A percentile compares a stretch with the other conserved stretches of the same genome.
These are phyloP conservation scores for Curvularia spicifera DNA, from an alignment of 2,329 filamentous ascomycete species.

Conservation along the genomic window DNA sequence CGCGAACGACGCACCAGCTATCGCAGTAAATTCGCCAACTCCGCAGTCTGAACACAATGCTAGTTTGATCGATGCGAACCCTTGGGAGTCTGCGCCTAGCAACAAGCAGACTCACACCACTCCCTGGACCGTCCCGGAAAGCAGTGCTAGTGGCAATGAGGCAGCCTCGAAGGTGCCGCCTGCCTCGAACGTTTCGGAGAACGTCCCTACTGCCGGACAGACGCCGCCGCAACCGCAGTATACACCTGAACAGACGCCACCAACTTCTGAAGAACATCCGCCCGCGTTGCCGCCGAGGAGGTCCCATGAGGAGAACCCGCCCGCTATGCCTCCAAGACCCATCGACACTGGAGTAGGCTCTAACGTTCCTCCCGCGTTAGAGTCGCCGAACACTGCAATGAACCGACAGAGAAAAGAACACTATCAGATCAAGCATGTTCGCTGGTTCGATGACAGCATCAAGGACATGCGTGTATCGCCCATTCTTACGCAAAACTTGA, in stretches of 20 bases:
- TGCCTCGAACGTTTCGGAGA: conserved; percentile 35
- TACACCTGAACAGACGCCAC: conserved; percentile 11
- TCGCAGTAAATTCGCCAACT: conserved; percentile 34
- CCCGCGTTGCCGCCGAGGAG: conserved; percentile 44
- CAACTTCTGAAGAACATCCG: conserved; percentile 29
- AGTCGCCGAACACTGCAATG: conserved; percentile 51
- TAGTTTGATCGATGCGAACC: conserved; percentile 33
- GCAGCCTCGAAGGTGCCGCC: conserved; percentile 28
- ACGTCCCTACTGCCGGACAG: conserved; percentile 34
- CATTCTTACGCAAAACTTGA: conserved; percentile 89
- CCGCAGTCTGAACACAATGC: conserved; percentile 31
- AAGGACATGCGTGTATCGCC: conserved; percentile 76
- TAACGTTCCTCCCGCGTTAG: conserved; percentile 32
- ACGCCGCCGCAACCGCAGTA: conserved; percentile 14
- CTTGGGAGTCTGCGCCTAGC: conserved; percentile 32
- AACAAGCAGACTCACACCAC: background rate
- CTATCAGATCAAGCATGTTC: conserved; percentile 91
- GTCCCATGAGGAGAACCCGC: conserved; percentile 44
- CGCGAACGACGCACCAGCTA: conserved; percentile 36
- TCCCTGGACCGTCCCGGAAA: background rate
- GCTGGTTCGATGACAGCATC: conserved; percentile 74
- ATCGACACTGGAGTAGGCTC: conserved; percentile 31
- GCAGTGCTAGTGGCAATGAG: conserved; percentile 10
- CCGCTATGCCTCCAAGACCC: conserved; percentile 45
- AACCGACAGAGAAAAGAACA: conserved; percentile 69